Conservation (phyloP, 108 stramenopile genomes). For the Epithemia pelagica region DNA sequence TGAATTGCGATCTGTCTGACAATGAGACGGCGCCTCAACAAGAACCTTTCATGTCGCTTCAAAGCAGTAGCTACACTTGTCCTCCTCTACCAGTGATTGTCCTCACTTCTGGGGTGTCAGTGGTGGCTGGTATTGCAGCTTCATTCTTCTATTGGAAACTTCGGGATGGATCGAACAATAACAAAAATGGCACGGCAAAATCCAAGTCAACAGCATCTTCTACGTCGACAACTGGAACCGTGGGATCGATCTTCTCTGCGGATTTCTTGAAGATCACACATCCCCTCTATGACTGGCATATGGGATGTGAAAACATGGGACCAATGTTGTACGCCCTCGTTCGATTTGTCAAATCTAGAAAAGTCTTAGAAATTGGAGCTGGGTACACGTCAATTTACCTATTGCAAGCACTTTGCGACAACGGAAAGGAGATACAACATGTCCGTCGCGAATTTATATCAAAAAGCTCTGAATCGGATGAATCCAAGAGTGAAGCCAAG, state of each 20-base stretch:
- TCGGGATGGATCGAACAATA: background rate
- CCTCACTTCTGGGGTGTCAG: too few species aligned
- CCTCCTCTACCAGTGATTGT: too few species aligned
- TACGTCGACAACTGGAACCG: background rate
- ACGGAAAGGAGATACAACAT: conserved; percentile 63
- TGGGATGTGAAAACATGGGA: conserved; percentile 81
- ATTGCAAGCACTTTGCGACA: conserved; percentile 71
- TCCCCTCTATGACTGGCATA: conserved; percentile 65
- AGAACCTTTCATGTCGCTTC: too few species aligned
- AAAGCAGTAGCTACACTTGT: too few species aligned
- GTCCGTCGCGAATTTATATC: conserved; percentile 6
- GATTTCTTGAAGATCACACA: conserved; percentile 44
- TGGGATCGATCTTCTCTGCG: background rate
- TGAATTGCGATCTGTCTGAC: too few species aligned
- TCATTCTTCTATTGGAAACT: too few species aligned
- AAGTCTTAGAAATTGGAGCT: conserved; percentile 76
- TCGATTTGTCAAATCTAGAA: conserved; percentile 58
- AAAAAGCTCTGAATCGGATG: conserved; percentile 23
- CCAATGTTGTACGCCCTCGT: conserved; percentile 62
- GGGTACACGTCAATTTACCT: conserved; percentile 81
- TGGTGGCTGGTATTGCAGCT: too few species aligned
- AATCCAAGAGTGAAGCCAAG: conserved; percentile 31
- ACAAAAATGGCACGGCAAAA: background rate
- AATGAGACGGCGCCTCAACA: too few species aligned
- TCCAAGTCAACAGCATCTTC: background rate